phyloP scores from a whole-genome alignment of 345 rosid genomes.

The Lagerstroemia speciosa region DNA sequence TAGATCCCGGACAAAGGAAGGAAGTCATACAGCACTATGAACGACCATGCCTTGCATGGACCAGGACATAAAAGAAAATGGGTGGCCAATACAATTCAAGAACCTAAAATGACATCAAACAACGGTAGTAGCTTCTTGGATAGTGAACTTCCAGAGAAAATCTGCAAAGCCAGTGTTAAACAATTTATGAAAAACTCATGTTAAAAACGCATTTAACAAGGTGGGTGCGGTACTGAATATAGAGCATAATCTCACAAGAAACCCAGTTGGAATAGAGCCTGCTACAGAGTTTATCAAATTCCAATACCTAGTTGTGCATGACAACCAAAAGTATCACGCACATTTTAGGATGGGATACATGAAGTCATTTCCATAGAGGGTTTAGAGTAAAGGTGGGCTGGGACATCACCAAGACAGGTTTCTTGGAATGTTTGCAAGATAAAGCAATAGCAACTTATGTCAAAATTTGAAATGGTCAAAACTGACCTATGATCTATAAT shows the following conservation, averaged over 20 bases:
- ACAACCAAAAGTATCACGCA: neutral
- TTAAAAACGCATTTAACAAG: neutral
- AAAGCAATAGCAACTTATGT: neutral
- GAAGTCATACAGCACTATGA: neutral
- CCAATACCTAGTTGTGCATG: neutral
- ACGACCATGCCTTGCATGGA: neutral
- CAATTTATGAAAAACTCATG: neutral
- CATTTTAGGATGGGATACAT: neutral
- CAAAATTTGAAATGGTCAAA: too few species aligned
- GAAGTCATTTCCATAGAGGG: too few species aligned
- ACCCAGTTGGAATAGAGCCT: neutral
- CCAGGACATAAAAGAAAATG: neutral
- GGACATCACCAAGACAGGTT: neutral
- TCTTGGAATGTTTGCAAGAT: neutral
- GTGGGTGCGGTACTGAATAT: neutral
- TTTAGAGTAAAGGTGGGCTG: neutral
- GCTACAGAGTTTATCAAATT: neutral
- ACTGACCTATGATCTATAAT: too few species aligned
- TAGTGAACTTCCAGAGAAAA: too few species aligned
- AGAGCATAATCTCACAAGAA: neutral
- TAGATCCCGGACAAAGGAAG: neutral
- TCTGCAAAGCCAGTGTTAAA: neutral
- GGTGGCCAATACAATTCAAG: neutral
- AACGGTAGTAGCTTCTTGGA: too few species aligned
- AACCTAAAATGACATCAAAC: neutral